phyloP scores from a whole-genome alignment of 768 basidiomycete species.

The Coprinopsis cinerea region DNA sequence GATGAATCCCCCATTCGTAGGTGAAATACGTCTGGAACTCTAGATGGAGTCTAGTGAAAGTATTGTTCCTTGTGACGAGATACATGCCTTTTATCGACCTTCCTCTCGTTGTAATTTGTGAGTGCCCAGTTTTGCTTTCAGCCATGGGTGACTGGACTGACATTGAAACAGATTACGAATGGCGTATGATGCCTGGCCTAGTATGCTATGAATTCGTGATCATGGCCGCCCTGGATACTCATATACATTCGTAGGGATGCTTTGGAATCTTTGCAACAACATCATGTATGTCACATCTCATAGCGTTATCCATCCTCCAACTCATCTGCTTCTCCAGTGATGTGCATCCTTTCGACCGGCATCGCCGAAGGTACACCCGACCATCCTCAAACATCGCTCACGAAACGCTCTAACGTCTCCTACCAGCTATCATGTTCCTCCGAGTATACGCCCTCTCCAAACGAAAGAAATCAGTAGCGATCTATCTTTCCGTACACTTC shows the following conservation, averaged over 20 bases:
- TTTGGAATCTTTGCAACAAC: constrained; percentile 1
- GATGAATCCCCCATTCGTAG: background rate
- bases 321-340: background rate
- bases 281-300: background rate
- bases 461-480: background rate
- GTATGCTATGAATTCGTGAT: background rate
- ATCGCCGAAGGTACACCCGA: background rate
- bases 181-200: background rate
- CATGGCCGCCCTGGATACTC: background rate
- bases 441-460: background rate
- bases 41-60: constrained; percentile 9
- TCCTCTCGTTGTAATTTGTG: constrained; percentile 4
- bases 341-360: background rate
- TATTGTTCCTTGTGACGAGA: constrained; percentile 10
- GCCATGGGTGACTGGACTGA: background rate
- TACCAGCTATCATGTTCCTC: background rate
- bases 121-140: background rate
- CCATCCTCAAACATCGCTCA: background rate
- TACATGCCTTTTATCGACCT: constrained; percentile 10
- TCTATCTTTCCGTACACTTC: background rate
- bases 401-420: background rate
- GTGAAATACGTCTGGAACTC: constrained; percentile 4
- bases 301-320: background rate
- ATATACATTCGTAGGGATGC: background rate
- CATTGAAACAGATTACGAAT: background rate